A percentile compares a stretch with the other conserved stretches of the same genome.
Conservation (phyloP, 495 filamentous ascomycete species). For the Talaromyces ruber region DNA sequence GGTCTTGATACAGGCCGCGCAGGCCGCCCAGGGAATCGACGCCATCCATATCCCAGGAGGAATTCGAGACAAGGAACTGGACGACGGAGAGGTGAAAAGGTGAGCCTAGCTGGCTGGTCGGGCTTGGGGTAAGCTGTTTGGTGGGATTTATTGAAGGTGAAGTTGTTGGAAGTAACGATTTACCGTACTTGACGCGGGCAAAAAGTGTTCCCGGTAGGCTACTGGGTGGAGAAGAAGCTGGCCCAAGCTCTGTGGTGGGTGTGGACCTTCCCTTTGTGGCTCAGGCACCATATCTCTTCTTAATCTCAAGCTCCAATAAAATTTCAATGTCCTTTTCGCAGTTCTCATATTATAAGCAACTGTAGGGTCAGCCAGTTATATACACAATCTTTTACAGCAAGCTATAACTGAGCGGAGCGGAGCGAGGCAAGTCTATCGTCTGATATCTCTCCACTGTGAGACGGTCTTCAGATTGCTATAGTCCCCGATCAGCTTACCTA, state of each 20-base stretch:
- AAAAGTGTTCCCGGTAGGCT: neutral
- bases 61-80: neutral
- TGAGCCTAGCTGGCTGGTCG: neutral
- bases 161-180: too few relatives aligned
- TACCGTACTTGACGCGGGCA: conserved; percentile 1
- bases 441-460: neutral
- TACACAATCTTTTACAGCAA: too few relatives aligned
- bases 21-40: conserved; percentile 56
- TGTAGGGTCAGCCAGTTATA: too few relatives aligned
- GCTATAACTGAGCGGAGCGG: too few relatives aligned
- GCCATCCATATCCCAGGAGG: conserved; percentile 50
- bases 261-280: neutral
- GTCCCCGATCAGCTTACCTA: neutral
- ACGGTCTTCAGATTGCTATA: neutral
- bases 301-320: too few relatives aligned
- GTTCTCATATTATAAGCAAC: too few relatives aligned
- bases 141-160: neutral
- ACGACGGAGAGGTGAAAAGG: neutral
- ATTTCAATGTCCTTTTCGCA: too few relatives aligned
- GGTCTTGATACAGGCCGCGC: conserved; percentile 69
- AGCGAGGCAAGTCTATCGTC: too few relatives aligned
- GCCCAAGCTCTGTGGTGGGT: neutral
- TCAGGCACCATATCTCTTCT: too few relatives aligned
- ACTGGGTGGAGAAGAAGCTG: conserved; percentile 1
- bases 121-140: neutral